phyloP scores from a whole-genome alignment of 257 asterid species.

The Solanum etuberosum region DNA sequence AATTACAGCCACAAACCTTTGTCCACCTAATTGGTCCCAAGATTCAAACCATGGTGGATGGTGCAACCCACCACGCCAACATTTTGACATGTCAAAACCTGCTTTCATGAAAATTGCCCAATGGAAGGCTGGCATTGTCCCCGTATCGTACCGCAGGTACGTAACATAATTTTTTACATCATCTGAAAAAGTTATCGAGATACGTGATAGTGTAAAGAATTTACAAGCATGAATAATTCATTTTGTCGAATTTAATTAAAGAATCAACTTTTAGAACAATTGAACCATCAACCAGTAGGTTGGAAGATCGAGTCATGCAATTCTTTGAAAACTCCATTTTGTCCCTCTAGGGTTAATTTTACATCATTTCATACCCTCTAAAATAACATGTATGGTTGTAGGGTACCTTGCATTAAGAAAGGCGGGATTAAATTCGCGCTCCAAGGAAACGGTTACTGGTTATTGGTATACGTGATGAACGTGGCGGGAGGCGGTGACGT shows the following conservation, averaged over 20 bases:
- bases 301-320: neutral
- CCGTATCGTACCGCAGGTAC: constrained; percentile 60
- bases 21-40: constrained; percentile 73
- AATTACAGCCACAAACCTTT: constrained; percentile 68
- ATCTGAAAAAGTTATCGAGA: neutral
- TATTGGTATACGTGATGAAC: constrained; percentile 71
- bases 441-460: constrained; percentile 82
- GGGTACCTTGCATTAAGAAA: constrained; percentile 39
- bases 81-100: constrained; percentile 78
- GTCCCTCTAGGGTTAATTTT: neutral
- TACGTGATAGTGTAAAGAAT: neutral
- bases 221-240: neutral
- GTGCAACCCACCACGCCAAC: constrained; percentile 89
- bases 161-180: neutral
- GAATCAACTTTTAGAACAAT: neutral
- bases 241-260: neutral
- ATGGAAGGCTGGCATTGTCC: constrained; percentile 72
- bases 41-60: constrained; percentile 75
- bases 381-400: neutral
- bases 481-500: constrained; percentile 70
- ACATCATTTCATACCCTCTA: neutral
- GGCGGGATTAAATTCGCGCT: constrained; percentile 49
- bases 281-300: neutral
- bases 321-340: neutral
- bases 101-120: constrained; percentile 78